Evolutionary conservation across 129 eudicot genomes (phyloP), one percentile per base, ranked within the genome.

Genomic region (Pulicaria dysenterica): DNA sequence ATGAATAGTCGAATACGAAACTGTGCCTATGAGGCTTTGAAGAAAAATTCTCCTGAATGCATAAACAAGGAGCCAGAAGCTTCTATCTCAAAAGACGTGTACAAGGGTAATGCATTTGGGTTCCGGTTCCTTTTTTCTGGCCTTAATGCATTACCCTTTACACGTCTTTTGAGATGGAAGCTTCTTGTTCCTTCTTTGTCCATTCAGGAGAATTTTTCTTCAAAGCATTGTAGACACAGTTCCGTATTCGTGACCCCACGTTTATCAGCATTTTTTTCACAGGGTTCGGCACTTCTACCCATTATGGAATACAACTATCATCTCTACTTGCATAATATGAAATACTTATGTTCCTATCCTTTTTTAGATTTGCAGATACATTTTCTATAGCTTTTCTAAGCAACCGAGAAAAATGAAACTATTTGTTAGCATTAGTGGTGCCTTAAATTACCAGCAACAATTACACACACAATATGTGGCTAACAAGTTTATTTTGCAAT

Each of bases 21-120:
- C 45, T 81, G 78, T 63, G 78, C 84, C 4, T 11, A 74, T 50
- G 87, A 80, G 19, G 85, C 87, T 13, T 34, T 87, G 73, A 54
- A 72, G 57, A 77, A 82, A 81, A 74, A 71, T 42, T 89, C 94
- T 45, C 94, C 89, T n/a, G 87, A 82, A 55, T 87, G 89, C 89
- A 89, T 87, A 14, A 84, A 67, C 81, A 67, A 57, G 65, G 34
- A 5, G 14, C 47, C 84, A 58, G 85, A 80, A 69, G 77, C 67
- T 43, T 87, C 89, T 31, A 85, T 87, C 36, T 48, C 87, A 36
- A 87, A 87, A 79, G 89, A 12, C 12, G 84, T 87, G n/a, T 87
- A 87, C 48, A 87, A 85, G 56, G 84, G 89, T 36, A 87, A 87
- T 67, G 89, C 89, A 15, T 84, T 87, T 70, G 46, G 37, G 39